phyloP scores from a whole-genome alignment of 768 basidiomycete genomes.

The Lactarius trivialis region DNA sequence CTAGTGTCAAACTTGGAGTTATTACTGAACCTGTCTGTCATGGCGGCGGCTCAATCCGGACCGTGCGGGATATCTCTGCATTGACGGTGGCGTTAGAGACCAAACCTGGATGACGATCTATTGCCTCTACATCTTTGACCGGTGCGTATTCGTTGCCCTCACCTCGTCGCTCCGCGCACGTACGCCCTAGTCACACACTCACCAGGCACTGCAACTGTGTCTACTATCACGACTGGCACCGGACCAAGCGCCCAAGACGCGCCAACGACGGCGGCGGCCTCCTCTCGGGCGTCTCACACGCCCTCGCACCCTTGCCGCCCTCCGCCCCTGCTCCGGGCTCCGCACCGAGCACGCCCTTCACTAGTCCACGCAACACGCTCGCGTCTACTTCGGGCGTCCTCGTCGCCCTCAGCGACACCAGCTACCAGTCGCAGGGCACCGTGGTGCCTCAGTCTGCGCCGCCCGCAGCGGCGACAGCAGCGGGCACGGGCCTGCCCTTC shows the following conservation, averaged over 20 bases:
- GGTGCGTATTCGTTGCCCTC: constrained; percentile 38
- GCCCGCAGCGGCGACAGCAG: not conserved
- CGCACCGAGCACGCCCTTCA: constrained; percentile 34
- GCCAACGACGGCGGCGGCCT: constrained; percentile 64
- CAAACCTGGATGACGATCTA: constrained; percentile 65
- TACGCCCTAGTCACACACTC: not conserved
- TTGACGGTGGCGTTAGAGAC: not conserved
- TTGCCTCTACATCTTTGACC: constrained; percentile 91
- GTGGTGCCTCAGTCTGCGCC: constrained; percentile 29
- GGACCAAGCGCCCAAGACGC: constrained; percentile 63
- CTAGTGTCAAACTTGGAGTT: no score
- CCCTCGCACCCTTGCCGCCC: constrained; percentile 38
- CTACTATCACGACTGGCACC: constrained; percentile 95
- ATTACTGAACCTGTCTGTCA: no score
- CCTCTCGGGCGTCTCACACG: constrained; percentile 73
- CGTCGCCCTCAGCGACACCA: constrained; percentile 45
- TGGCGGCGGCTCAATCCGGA: not conserved
- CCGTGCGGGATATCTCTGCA: no score
- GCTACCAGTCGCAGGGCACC: constrained; percentile 14
- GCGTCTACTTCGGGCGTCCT: constrained; percentile 59
- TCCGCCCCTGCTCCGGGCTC: constrained; percentile 30
- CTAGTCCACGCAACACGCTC: constrained; percentile 62
- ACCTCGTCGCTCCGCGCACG: not conserved
- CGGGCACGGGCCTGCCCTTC: constrained; percentile 62
- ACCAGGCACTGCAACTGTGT: constrained; percentile 83